Percentiles rank a stretch among this genome's conserved stretches.
Evolutionary conservation across 257 asterid species (phyloP).

Genomic region (Rehmannia glutinosa): DNA sequence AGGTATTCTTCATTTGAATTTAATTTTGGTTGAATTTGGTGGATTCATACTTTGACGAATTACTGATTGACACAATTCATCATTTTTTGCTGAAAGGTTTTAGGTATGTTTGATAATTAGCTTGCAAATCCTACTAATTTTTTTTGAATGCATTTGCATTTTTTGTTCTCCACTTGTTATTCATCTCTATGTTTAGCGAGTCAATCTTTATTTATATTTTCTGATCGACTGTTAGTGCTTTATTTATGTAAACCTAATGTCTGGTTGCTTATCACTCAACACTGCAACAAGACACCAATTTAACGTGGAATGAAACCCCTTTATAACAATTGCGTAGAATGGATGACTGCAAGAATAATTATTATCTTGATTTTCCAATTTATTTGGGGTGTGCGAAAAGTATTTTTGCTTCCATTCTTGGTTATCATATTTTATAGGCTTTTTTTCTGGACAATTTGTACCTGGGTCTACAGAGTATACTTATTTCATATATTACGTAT

Average conservation of each 20-base stretch:
- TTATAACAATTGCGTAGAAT: neutral
- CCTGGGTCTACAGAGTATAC: too few relatives aligned
- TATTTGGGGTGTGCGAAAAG: neutral
- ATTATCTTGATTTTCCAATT: too few relatives aligned
- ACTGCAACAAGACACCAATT: neutral
- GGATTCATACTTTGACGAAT: neutral
- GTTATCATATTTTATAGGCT: neutral
- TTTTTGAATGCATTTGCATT: conserved; percentile 1
- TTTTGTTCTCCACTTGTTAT: neutral
- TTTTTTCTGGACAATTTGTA: too few relatives aligned
- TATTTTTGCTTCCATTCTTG: neutral
- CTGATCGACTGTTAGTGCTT: neutral
- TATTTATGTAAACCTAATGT: neutral
- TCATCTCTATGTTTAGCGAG: neutral
- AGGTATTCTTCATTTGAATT: conserved; percentile 40
- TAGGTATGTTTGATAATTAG: neutral
- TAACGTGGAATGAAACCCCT: neutral
- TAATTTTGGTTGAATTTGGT: neutral
- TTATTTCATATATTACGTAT: neutral
- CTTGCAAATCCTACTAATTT: neutral
- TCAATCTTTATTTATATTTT: neutral
- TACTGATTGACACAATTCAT: neutral
- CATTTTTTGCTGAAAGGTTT: neutral
- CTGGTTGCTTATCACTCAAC: too few relatives aligned
- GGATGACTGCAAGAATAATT: neutral